Percentiles rank a stretch among this genome's conserved stretches.
Conservation (phyloP, 1,284 basidiomycete genomes). For the Phlebopus sp. region DNA sequence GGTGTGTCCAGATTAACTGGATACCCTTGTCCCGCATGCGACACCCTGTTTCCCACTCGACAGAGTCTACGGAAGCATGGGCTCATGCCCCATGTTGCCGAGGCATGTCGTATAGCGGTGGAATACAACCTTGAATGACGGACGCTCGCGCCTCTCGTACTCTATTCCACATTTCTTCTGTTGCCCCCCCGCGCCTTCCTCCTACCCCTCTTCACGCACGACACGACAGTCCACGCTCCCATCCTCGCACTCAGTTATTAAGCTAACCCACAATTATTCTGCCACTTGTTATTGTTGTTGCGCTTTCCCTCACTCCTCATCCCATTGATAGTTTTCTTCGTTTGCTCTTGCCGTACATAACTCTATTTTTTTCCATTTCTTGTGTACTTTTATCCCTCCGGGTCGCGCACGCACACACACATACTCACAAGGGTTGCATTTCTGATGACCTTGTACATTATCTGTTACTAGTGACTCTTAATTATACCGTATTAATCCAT, state of each 20-base stretch:
- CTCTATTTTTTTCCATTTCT: constrained; percentile 16
- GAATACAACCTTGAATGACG: constrained; percentile 65
- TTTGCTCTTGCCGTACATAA: constrained; percentile 26
- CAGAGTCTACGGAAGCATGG: constrained; percentile 60
- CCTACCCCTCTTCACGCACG: not conserved
- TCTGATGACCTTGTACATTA: constrained; percentile 29
- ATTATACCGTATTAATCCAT: constrained; percentile 36
- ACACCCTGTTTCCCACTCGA: constrained; percentile 56
- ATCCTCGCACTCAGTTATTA: constrained; percentile 24
- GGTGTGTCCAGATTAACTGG: constrained; percentile 29
- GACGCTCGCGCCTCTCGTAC: not conserved
- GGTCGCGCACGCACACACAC: not conserved
- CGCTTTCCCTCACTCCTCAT: too few relatives aligned
- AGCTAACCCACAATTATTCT: constrained; percentile 32
- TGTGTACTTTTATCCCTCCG: constrained; percentile 15
- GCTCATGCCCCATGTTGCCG: constrained; percentile 45
- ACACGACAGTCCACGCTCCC: constrained; percentile 20
- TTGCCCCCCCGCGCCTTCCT: not conserved
- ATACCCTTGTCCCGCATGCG: constrained; percentile 66
- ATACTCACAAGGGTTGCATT: constrained; percentile 14
- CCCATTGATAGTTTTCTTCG: not conserved
- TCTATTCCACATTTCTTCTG: not conserved
- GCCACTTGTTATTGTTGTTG: constrained; percentile 5
- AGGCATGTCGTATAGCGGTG: constrained; percentile 69
- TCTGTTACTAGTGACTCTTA: constrained; percentile 25